Evolutionary conservation across 805 yeast genomes (phyloP), one percentile per base, ranked within the genome.

Genomic region (Candida boidinii): DNA sequence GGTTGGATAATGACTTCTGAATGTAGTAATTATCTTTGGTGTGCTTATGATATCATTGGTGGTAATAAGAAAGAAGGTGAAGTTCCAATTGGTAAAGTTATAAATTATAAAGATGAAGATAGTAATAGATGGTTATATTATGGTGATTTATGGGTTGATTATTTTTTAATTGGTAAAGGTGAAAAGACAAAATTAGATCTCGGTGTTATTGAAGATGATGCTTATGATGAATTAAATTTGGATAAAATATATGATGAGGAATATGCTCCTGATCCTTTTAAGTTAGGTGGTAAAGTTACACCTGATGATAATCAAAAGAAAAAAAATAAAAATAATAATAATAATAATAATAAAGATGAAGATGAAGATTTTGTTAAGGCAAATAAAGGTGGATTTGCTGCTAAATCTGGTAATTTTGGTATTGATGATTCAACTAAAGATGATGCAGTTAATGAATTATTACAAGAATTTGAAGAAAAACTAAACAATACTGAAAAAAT

Each of bases 1-100:
- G 75, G 73, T 22, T 74, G 81, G 80, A 68, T 67, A 43, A 72
- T 69, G 49, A 60, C 64, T 35, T 57, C 56, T 16, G 68, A 71
- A 38, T 76, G 83, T 55, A 64, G 66, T 26, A 62, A 66, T 14
- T 76, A 76, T 44, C 45, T 68, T 14, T 76, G 79, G 74, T 75
- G 81, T 59, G 80, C 79, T 0, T 73, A 71, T 47, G 73, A 73
- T 38, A 48, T 57, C 15, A 59, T 74, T 39, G 81, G 81, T 14
- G 77, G 71, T 3, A 61, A 58, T 15, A 46, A 54, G 44, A 19
- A 49, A 10, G 61, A 55, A 24, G 58, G 55, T 21, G 61, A 58
- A 21, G 54, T 56, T 27, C 64, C 62, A 30, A 44, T 44, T 5
- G 82, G 83, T n/a, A 49, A 53, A 14, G 40, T 72, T 17, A 58